Evolutionary conservation across 2,329 filamentous ascomycete species (phyloP), one percentile per base, ranked within the genome.

Genomic region (Monilinia laxa): DNA sequence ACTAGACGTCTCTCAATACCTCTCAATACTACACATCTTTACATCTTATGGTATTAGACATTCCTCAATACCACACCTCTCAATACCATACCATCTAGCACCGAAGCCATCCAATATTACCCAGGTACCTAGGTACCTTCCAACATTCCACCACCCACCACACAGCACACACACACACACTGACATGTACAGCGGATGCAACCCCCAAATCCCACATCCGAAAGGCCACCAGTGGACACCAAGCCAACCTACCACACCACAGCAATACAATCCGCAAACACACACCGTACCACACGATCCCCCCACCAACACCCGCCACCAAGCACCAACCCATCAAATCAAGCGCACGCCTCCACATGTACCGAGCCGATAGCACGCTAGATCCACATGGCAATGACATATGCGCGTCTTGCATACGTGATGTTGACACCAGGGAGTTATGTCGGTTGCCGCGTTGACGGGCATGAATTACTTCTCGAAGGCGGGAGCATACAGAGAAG

Each of bases 401-500:
- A 40, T 18, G 20, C 18, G 16, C n/a, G 14, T 25, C n/a, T 51
- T 35, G 58, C 20, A 62, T 62, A 47, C 25, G 9, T 49, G 38
- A 18, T 18, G 18, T 12, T 35, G 18, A 18, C 12, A 4, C 38
- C 31, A 45, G 45, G 38, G 58, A n/a, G 25, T 38, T 25, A 51
- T 40, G 58, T 12, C 35, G 11, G 28, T 49, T 51, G 23, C 58
- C 58, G 58, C 16, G 9, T 25, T 20, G 38, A n/a, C 45, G 51
- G 51, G 40, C 58, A 38, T 51, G 45, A 28, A 7, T 40, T 51
- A n/a, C n/a, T 62, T 60, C 58, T 60, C 58, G 45, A 60, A 60
- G 28, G 20, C 45, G 58, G 45, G 38, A 52, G 31, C 14, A 12
- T 25, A 45, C 58, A 51, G 45, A 62, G 45, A 38, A 60, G 14